A percentile compares a stretch with the other conserved stretches of the same genome.
Evolutionary conservation across 169 alveolate species (phyloP).

Genomic region (Plasmodium billcollinsi): DNA sequence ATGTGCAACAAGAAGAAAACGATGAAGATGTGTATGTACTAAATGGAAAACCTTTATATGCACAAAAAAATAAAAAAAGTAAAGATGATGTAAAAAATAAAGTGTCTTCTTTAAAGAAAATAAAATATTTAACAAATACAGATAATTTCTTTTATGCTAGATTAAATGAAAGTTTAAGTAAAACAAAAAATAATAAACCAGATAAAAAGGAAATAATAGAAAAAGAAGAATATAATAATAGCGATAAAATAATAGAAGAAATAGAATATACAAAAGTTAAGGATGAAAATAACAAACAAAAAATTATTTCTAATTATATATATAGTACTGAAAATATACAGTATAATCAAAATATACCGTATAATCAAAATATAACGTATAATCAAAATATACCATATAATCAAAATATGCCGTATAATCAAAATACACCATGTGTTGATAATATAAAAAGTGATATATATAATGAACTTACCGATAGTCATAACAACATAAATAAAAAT

Average conservation of each 20-base stretch:
- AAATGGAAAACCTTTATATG: conserved; percentile 67
- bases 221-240: not conserved
- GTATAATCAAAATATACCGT: too few relatives aligned
- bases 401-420: not conserved
- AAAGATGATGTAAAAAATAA: conserved; percentile 50
- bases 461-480: not conserved
- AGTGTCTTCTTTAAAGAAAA: conserved; percentile 5
- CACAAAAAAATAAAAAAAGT: conserved; percentile 42
- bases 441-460: not conserved
- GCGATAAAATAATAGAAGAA: not conserved
- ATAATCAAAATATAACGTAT: not conserved
- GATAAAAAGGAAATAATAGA: not conserved
- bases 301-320: not conserved
- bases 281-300: not conserved
- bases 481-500: not conserved
- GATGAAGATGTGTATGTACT: conserved; percentile 57
- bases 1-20: conserved; percentile 9
- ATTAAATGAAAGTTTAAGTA: conserved; percentile 18
- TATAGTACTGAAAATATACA: too few relatives aligned
- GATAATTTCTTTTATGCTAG: conserved; percentile 19
- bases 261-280: not conserved
- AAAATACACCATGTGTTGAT: not conserved
- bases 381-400: not conserved
- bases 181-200: conserved; percentile 15
- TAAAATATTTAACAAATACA: conserved; percentile 13